A percentile compares a stretch with the other conserved stretches of the same genome.
These are phyloP conservation scores for Gastrolobium villosum DNA, from an alignment of 306 rosid species.

Conservation along the genomic window DNA sequence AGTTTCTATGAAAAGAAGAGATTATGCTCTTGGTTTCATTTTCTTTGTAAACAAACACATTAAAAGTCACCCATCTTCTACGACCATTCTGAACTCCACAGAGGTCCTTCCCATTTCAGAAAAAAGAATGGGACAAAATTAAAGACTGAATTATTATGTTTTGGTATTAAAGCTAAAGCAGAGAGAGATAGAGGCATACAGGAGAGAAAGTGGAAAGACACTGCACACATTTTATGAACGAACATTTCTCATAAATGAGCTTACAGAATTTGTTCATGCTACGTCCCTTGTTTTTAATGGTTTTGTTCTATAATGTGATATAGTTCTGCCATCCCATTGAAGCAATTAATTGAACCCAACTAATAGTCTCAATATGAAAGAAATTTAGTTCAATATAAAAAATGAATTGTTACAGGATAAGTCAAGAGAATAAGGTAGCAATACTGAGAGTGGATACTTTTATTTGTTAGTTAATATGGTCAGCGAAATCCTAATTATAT, in stretches of 20 bases:
- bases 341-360: slow-evolving; percentile 38
- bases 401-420: neutral
- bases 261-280: slow-evolving; percentile 7
- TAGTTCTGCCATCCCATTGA: slow-evolving; percentile 19
- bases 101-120: slow-evolving; percentile 33
- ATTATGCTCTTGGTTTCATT: slow-evolving; percentile 40
- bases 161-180: slow-evolving; percentile 43
- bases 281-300: slow-evolving; percentile 28
- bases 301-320: slow-evolving; percentile 17
- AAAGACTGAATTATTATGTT: slow-evolving; percentile 37
- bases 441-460: neutral
- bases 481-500: too few relatives aligned
- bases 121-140: slow-evolving; percentile 32
- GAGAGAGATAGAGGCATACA: neutral
- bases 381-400: neutral
- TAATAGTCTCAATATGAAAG: neutral
- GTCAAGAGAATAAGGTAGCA: slow-evolving; percentile 19
- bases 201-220: slow-evolving; percentile 22
- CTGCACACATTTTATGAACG: slow-evolving; percentile 23
- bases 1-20: slow-evolving; percentile 54
- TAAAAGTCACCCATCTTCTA: slow-evolving; percentile 45
- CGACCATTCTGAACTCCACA: slow-evolving; percentile 42
- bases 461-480: too few relatives aligned
- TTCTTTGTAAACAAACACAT: slow-evolving; percentile 43
- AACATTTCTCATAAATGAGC: slow-evolving; percentile 33